A percentile compares a stretch with the other conserved stretches of the same genome.
These are phyloP conservation scores for Solanum clarkiae DNA, from an alignment of 257 asterid genomes.

Conservation along the genomic window DNA sequence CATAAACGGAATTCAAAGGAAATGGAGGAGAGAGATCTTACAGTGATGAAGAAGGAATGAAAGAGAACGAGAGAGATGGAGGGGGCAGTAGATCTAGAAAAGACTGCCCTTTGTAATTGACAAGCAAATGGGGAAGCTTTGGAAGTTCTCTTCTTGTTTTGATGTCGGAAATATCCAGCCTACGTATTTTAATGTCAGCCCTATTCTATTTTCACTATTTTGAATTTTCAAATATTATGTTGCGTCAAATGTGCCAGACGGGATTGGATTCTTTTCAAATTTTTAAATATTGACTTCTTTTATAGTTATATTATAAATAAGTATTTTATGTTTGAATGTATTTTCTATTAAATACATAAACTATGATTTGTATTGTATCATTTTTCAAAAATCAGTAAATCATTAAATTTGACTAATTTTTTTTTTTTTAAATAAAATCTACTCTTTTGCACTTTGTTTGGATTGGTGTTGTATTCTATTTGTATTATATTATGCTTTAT, in stretches of 20 bases:
- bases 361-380: neutral
- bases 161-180: neutral
- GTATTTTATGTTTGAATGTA: no score
- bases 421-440: no score
- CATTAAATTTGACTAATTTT: no score
- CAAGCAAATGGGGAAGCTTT: neutral
- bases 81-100: conserved; percentile 16
- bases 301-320: no score
- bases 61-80: neutral
- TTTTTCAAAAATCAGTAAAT: neutral
- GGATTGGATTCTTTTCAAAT: neutral
- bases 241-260: neutral
- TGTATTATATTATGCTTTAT: no score
- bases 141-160: neutral
- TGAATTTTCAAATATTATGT: neutral
- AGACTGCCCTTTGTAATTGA: conserved; percentile 14
- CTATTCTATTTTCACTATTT: neutral
- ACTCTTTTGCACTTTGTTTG: no score
- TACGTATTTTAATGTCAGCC: neutral
- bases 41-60: neutral
- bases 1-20: neutral
- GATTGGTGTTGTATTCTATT: no score
- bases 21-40: neutral
- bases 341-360: neutral
- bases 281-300: no score